These are phyloP conservation scores for Capronia epimyces DNA, from an alignment of 2,329 filamentous ascomycete genomes.

Conservation along the genomic window DNA sequence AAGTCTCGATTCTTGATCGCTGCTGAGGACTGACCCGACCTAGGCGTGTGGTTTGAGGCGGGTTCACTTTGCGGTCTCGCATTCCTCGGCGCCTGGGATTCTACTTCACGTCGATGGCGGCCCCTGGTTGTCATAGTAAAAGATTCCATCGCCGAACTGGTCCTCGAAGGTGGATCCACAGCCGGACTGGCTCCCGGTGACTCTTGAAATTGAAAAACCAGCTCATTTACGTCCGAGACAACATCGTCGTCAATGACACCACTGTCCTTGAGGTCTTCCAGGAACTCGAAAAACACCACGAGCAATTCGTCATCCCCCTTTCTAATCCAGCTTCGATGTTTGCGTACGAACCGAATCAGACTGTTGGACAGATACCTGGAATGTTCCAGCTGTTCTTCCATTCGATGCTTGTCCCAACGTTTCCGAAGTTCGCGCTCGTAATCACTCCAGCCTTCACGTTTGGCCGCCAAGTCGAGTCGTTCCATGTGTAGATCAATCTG, in stretches of 20 bases:
- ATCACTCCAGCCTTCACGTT: slow-evolving; percentile 18
- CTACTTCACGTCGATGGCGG: not conserved
- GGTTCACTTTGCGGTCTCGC: not conserved
- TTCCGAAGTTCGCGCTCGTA: slow-evolving; percentile 21
- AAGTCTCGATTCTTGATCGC: not conserved
- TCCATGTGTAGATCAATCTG: slow-evolving; percentile 25
- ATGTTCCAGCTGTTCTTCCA: slow-evolving; percentile 27
- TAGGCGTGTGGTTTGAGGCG: too few relatives aligned
- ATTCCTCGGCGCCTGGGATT: not conserved
- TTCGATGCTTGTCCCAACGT: slow-evolving; percentile 26
- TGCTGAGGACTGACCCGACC: too few relatives aligned
- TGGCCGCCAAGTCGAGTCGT: slow-evolving; percentile 19
- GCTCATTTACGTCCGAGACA: slow-evolving; percentile 19
- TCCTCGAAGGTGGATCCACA: not conserved
- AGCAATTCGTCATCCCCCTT: slow-evolving; percentile 14
- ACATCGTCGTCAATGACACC: slow-evolving; percentile 21
- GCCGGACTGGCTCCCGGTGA: not conserved
- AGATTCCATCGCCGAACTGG: not conserved
- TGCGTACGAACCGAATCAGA: slow-evolving; percentile 28
- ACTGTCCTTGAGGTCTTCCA: slow-evolving; percentile 18
- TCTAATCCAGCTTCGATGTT: slow-evolving; percentile 23
- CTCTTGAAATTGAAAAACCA: slow-evolving; percentile 12
- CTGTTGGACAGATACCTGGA: slow-evolving; percentile 25
- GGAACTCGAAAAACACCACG: slow-evolving; percentile 17
- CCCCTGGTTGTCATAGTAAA: not conserved